Conservation (phyloP, 441 rosid species). For the Flueggea neowawraea region DNA sequence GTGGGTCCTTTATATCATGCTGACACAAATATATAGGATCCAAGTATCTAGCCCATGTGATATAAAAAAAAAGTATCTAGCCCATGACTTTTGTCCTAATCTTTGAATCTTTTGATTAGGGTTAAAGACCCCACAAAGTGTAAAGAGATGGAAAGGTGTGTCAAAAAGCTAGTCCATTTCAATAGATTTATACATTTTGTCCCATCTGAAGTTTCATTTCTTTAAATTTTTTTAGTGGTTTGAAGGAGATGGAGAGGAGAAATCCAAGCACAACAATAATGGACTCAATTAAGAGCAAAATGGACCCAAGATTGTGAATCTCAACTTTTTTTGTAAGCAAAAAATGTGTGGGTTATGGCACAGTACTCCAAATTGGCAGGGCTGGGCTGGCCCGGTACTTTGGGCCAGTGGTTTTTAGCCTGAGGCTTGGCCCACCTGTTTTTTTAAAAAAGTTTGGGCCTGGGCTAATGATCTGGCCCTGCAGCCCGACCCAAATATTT, state of each 20-base stretch:
- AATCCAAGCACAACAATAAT: slow-evolving; percentile 10
- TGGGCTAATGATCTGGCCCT: too few species aligned
- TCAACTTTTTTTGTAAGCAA: slow-evolving; percentile 1
- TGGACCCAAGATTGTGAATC: slow-evolving; percentile 17
- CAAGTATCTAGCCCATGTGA: slow-evolving; percentile 13
- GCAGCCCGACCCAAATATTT: too few species aligned
- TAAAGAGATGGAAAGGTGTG: slow-evolving; percentile 24
- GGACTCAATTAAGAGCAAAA: slow-evolving; percentile 14
- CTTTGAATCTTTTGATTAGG: slow-evolving; percentile 21
- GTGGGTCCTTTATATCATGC: background rate
- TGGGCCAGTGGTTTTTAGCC: too few species aligned
- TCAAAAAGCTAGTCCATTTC: slow-evolving; percentile 19
- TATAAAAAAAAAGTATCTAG: too few species aligned
- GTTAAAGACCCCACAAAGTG: slow-evolving; percentile 9
- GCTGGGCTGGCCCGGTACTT: too few species aligned
- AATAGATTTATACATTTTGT: slow-evolving; percentile 16
- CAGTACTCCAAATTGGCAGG: too few species aligned
- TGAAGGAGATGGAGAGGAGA: slow-evolving; percentile 12
- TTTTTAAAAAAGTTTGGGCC: too few species aligned
- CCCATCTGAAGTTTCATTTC: background rate
- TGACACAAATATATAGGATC: slow-evolving; percentile 21
- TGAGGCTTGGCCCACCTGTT: too few species aligned
- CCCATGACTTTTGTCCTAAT: slow-evolving; percentile 21
- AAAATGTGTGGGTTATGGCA: background rate
- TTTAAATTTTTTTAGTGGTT: background rate